Evolutionary conservation across 805 yeast genomes (phyloP), one percentile per base, ranked within the genome.

Genomic region (Alloascoidea africana): DNA sequence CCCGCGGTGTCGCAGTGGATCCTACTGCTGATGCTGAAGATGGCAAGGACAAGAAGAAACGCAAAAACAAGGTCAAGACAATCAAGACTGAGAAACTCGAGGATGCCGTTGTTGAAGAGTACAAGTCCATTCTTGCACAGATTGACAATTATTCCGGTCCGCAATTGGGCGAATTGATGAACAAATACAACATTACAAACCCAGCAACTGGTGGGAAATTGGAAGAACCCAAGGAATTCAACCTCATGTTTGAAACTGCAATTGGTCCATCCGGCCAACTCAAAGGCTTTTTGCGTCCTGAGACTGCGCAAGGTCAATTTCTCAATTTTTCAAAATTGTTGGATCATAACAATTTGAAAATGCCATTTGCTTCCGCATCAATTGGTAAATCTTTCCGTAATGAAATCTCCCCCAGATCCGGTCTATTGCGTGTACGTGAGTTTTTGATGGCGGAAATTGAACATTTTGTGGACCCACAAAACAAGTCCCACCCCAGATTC

Each of bases 331-430:
- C 75, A 67, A 93, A 89, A 63, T 70, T 91, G 53, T 73, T 85
- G 51, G 98, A 91, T 54, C 83, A 76, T 69, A 91, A 91, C 73
- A 91, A 91, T 65, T 76, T 80, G 60, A 82, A 77, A 60, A 87
- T 93, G 89, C 99, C 99, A 41, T 91, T 91, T 61, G 99, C 99
- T n/a, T 85, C 96, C 45, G 98, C 98, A 38, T 82, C 96, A 30
- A 85, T 91, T 54, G 99, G 99, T 56, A 91, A 91, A 63, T 87
- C 97, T 11, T 91, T 91, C 72, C 82, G 99, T 69, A 91, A 91
- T 62, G 99, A 91, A 67, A 91, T 91, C 53, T 85, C 96, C 36
- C 99, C 99, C 51, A 79, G 98, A 62, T 83, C 97, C 17, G 99
- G 99, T 50, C 69, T 91, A 50, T 70, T 91, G 58, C 81, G 99